Conservation (phyloP, 2,329 filamentous ascomycete genomes). For the Diaporthe sp. region DNA sequence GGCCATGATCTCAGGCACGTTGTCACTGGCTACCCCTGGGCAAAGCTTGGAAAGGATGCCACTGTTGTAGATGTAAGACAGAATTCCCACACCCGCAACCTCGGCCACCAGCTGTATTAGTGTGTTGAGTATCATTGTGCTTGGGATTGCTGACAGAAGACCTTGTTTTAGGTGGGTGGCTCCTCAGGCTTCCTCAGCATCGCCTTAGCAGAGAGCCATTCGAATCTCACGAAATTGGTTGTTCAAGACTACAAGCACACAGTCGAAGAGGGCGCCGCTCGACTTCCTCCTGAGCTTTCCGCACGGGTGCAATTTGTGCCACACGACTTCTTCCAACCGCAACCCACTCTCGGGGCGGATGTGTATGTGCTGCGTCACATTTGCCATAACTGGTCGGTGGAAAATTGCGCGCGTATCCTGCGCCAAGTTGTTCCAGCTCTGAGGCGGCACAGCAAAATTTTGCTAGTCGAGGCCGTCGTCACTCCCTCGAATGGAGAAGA, state of each 20-base stretch:
- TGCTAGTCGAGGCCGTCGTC: background rate
- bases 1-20: conserved; percentile 7
- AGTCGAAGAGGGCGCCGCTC: background rate
- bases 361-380: conserved; percentile 14
- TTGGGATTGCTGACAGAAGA: background rate
- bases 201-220: background rate
- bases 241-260: conserved; percentile 10
- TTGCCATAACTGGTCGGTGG: conserved; percentile 9
- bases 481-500: background rate
- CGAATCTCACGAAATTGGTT: background rate
- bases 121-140: too few relatives aligned
- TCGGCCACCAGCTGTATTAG: background rate
- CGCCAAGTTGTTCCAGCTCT: conserved; percentile 4
- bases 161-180: background rate
- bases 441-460: background rate
- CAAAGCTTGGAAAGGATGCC: background rate
- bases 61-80: conserved; percentile 5
- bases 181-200: conserved; percentile 12
- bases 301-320: background rate
- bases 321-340: background rate
- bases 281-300: background rate
- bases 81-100: background rate
- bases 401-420: background rate
- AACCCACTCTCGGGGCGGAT: background rate
- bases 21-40: conserved; percentile 4